Percentiles rank a stretch among this genome's conserved stretches.
Evolutionary conservation across 495 filamentous ascomycete species (phyloP).

Genomic region (Halenospora varia): DNA sequence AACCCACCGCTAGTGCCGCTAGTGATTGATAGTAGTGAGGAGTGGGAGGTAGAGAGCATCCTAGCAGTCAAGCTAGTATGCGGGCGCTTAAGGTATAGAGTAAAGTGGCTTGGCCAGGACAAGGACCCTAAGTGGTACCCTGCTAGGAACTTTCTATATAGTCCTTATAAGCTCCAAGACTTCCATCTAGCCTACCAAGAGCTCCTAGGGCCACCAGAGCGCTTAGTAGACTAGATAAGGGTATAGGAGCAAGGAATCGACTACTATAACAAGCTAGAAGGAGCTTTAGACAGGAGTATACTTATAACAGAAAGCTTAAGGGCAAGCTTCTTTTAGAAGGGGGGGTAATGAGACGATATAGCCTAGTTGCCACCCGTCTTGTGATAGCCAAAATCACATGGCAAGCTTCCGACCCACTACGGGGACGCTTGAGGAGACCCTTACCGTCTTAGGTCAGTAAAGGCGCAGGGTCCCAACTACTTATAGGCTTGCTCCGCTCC

Average conservation of each 20-base stretch:
- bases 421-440: too few species aligned
- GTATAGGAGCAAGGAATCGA: not conserved
- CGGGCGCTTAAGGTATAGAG: not conserved
- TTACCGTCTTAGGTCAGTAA: too few species aligned
- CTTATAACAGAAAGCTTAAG: not conserved
- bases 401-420: too few species aligned
- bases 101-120: not conserved
- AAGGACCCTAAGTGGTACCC: not conserved
- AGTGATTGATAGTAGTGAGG: not conserved
- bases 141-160: not conserved
- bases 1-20: not conserved
- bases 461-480: too few species aligned
- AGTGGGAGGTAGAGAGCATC: not conserved
- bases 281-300: not conserved
- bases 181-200: not conserved
- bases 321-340: not conserved
- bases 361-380: too few species aligned
- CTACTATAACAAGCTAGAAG: not conserved
- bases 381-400: too few species aligned
- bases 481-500: too few species aligned
- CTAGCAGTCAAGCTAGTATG: not conserved
- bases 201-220: too few species aligned
- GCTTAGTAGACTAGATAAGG: not conserved
- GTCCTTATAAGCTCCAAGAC: not conserved
- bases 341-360: too few species aligned